Evolutionary conservation across 495 filamentous ascomycete species (phyloP).

Genomic region (Xylaria castorea): DNA sequence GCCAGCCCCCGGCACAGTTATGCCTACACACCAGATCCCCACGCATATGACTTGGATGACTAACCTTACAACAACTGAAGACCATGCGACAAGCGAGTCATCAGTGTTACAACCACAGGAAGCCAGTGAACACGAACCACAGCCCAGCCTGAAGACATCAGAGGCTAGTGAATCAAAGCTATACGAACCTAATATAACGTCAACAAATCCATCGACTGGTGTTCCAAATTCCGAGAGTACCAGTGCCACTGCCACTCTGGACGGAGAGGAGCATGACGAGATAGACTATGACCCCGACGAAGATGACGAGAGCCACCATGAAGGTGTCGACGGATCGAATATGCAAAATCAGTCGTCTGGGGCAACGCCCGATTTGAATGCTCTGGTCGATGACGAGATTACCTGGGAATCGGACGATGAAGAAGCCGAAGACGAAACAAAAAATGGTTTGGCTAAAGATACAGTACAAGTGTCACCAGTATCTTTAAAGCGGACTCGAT

Average conservation of each 20-base stretch:
- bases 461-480: constrained; percentile 44
- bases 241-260: constrained; percentile 51
- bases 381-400: constrained; percentile 48
- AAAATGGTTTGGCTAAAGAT: constrained; percentile 28
- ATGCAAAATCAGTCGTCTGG: neutral
- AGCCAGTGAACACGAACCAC: constrained; percentile 13
- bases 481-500: constrained; percentile 35
- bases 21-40: neutral
- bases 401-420: constrained; percentile 53
- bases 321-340: constrained; percentile 23
- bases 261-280: constrained; percentile 51
- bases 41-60: constrained; percentile 12
- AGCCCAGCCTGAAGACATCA: constrained; percentile 20
- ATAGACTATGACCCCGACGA: constrained; percentile 54
- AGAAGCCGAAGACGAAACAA: constrained; percentile 37
- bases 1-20: constrained; percentile 7
- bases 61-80: constrained; percentile 20
- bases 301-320: constrained; percentile 32
- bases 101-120: constrained; percentile 15
- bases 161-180: constrained; percentile 24
- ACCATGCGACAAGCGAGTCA: constrained; percentile 11
- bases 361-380: constrained; percentile 19
- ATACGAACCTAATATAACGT: constrained; percentile 26
- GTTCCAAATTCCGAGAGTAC: constrained; percentile 39
- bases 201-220: constrained; percentile 27